Conservation (phyloP, 306 rosid species). For the Cucurbita ficifolia region DNA sequence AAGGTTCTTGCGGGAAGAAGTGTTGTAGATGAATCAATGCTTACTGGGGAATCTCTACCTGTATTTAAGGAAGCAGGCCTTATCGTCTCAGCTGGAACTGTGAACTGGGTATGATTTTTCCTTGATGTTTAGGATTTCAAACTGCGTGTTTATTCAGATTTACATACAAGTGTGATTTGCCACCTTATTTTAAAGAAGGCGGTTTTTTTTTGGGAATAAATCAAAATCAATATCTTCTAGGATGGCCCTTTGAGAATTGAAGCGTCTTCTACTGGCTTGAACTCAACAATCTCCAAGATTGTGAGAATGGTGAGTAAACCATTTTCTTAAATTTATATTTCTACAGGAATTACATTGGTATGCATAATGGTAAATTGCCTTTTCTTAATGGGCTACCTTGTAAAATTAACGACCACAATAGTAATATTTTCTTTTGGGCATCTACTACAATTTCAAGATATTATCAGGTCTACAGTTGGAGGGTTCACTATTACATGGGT, state of each 20-base stretch:
- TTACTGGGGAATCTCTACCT: slow-evolving; percentile 95
- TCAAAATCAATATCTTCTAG: slow-evolving; percentile 34
- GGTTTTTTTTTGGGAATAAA: background rate
- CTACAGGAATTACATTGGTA: background rate
- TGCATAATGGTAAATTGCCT: background rate
- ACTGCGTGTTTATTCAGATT: slow-evolving; percentile 5
- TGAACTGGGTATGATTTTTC: slow-evolving; percentile 68
- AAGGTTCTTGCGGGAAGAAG: slow-evolving; percentile 84
- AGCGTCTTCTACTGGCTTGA: slow-evolving; percentile 93
- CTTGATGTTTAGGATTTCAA: background rate
- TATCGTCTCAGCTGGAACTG: slow-evolving; percentile 78
- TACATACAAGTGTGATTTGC: background rate
- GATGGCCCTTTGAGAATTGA: slow-evolving; percentile 92
- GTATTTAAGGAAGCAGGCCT: slow-evolving; percentile 81
- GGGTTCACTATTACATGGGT: background rate
- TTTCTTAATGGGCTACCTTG: background rate
- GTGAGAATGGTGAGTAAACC: slow-evolving; percentile 65
- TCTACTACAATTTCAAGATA: background rate
- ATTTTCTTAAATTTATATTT: background rate
- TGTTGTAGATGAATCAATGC: slow-evolving; percentile 98
- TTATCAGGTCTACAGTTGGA: background rate
- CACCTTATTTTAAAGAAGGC: background rate
- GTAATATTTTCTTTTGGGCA: background rate
- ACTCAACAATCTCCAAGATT: slow-evolving; percentile 84
- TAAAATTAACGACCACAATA: background rate